Percentiles rank a stretch among this genome's conserved stretches.
phyloP scores from a whole-genome alignment of 2,329 filamentous ascomycete genomes.

The Aspergillus pseudoglaucus region DNA sequence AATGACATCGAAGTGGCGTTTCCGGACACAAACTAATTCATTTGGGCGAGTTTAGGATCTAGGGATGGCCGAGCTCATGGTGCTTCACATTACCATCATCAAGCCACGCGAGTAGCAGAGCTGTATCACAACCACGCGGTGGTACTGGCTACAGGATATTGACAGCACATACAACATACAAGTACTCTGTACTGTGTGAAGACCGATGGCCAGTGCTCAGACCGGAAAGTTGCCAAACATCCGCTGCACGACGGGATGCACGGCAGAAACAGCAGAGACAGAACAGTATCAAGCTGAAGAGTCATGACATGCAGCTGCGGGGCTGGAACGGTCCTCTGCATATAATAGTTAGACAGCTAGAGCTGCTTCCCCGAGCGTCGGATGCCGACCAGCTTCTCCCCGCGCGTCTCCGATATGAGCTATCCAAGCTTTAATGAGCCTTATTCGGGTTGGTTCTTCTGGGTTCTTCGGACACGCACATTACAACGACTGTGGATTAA shows the following conservation, averaged over 20 bases:
- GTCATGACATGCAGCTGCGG: not conserved
- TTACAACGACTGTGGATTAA: not conserved
- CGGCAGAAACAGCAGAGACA: not conserved
- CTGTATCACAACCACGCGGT: too few relatives aligned
- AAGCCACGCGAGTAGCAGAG: not conserved
- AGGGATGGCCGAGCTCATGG: not conserved
- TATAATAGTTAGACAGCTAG: not conserved
- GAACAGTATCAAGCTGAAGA: not conserved
- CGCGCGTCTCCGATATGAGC: not conserved
- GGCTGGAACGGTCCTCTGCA: not conserved
- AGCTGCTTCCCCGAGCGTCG: not conserved
- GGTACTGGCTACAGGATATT: too few relatives aligned
- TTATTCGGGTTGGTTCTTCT: not conserved
- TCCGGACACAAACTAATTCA: not conserved
- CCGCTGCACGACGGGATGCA: not conserved
- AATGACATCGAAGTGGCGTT: not conserved
- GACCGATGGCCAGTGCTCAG: too few relatives aligned
- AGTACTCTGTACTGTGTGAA: too few relatives aligned
- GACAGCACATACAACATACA: not conserved
- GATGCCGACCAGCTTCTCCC: not conserved
- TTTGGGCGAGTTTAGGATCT: too few relatives aligned
- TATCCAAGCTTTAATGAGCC: not conserved
- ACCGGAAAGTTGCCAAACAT: not conserved
- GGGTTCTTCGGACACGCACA: too few relatives aligned
- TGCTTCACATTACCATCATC: not conserved